Conservation (phyloP, 177 flowering plant genomes). For the Vitis hybrid region DNA sequence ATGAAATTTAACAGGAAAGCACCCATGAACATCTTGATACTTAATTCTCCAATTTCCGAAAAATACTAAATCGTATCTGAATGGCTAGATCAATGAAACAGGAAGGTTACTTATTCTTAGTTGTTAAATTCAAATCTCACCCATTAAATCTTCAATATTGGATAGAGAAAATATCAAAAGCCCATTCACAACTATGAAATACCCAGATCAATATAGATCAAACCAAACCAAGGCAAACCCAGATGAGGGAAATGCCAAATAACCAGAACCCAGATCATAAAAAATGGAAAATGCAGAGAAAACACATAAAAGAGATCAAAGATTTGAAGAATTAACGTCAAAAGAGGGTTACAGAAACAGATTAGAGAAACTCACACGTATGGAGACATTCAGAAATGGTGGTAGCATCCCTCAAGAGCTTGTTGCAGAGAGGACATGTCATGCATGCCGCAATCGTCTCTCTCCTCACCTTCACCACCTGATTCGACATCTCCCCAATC, state of each 20-base stretch:
- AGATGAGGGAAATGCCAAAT: background rate
- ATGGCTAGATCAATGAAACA: conserved; percentile 1
- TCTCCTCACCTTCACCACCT: conserved; percentile 28
- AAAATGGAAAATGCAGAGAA: conserved; percentile 1
- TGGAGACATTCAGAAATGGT: conserved; percentile 45
- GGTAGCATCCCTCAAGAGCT: conserved; percentile 33
- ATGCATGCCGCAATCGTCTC: conserved; percentile 31
- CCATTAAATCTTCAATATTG: background rate
- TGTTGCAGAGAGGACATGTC: conserved; percentile 36
- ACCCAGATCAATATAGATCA: background rate
- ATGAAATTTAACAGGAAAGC: no score
- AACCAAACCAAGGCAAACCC: background rate
- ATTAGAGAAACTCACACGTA: conserved; percentile 29
- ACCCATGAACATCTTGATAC: no score
- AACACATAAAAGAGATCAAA: conserved; percentile 1
- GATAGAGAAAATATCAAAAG: background rate
- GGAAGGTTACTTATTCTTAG: background rate
- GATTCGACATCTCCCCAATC: conserved; percentile 40
- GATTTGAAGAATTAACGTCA: background rate
- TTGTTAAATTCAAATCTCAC: background rate
- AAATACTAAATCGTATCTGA: background rate
- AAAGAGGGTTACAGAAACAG: background rate
- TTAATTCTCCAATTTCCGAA: background rate
- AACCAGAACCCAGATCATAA: background rate
- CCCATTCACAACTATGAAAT: background rate